phyloP scores from a whole-genome alignment of 2,329 filamentous ascomycete genomes.

The Ophiostoma sp. region DNA sequence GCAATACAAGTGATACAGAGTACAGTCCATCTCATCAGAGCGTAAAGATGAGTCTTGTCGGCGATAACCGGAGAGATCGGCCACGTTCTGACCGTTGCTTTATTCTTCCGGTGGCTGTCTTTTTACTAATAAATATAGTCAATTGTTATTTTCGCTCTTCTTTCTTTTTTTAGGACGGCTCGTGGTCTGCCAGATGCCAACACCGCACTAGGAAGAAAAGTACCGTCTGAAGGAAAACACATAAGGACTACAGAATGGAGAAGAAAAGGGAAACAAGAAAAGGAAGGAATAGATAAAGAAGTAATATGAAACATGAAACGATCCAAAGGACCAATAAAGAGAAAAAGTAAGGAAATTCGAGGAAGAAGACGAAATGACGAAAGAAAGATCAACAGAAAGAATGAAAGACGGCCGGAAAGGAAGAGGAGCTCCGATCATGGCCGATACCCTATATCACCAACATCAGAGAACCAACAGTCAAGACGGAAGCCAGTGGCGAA shows the following conservation, averaged over 20 bases:
- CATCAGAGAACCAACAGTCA: constrained; percentile 1
- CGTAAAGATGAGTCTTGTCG: neutral
- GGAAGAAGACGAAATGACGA: neutral
- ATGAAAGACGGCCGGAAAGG: neutral
- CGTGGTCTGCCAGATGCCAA: neutral
- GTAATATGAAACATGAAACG: constrained; percentile 3
- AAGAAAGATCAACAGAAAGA: neutral
- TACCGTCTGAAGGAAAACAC: neutral
- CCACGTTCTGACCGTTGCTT: neutral
- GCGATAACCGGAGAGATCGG: neutral
- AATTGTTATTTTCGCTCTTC: neutral
- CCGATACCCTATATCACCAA: neutral
- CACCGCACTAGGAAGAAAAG: neutral
- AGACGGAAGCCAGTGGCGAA: constrained; percentile 7
- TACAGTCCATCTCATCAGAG: neutral
- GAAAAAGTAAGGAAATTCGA: neutral
- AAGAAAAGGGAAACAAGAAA: neutral
- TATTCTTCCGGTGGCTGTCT: neutral
- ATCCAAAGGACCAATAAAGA: constrained; percentile 12
- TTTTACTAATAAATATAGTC: neutral
- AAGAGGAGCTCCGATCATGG: neutral
- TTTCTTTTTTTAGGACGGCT: neutral
- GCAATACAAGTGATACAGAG: neutral
- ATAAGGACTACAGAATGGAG: neutral
- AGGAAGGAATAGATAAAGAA: neutral